Conservation (phyloP, 2,329 filamentous ascomycete genomes). For the Fusarium solani-melongenae region DNA sequence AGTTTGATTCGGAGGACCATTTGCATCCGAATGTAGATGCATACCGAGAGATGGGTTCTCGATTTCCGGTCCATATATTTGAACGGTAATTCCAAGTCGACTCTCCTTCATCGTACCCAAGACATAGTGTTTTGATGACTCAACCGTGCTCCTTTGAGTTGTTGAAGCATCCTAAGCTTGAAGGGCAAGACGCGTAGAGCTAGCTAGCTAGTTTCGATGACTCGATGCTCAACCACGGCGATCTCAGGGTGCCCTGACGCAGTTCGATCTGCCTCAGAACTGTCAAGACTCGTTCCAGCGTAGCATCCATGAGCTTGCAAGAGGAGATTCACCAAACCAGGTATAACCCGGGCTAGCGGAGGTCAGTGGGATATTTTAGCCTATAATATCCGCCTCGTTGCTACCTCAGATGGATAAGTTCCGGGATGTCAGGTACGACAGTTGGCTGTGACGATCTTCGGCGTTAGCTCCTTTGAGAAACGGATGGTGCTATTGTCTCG, state of each 20-base stretch:
- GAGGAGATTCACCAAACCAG: neutral
- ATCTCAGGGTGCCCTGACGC: neutral
- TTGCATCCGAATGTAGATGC: slow-evolving; percentile 26
- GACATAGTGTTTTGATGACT: neutral
- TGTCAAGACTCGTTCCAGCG: neutral
- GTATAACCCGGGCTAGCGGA: neutral
- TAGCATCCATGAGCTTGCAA: neutral
- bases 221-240: neutral
- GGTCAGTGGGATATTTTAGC: neutral
- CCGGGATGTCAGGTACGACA: neutral
- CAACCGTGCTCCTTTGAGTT: neutral
- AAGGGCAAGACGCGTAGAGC: neutral
- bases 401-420: neutral
- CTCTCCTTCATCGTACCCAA: neutral
- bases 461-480: neutral
- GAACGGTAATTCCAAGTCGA: neutral
- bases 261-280: neutral
- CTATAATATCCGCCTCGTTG: neutral
- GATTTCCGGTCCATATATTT: slow-evolving; percentile 14
- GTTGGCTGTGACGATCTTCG: neutral
- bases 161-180: neutral
- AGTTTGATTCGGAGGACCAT: slow-evolving; percentile 27
- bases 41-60: slow-evolving; percentile 16
- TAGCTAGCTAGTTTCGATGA: neutral
- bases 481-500: neutral